Evolutionary conservation across 2,329 filamentous ascomycete genomes (phyloP).

Genomic region (Aspergillus cejpii): DNA sequence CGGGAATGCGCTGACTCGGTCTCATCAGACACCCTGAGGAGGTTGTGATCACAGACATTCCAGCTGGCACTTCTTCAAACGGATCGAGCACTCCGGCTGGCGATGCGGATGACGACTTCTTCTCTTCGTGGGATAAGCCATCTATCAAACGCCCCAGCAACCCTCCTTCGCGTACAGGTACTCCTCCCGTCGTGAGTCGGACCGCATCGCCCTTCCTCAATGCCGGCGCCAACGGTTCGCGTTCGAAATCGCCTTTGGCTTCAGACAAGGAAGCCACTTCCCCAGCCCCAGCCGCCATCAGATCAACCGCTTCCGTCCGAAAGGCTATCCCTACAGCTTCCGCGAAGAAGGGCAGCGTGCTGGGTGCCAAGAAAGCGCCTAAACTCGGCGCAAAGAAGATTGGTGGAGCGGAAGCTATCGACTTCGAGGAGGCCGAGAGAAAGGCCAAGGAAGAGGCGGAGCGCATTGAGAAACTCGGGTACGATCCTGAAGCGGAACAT

Average conservation of each 20-base stretch:
- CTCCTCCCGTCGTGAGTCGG: constrained; percentile 71
- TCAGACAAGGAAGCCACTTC: constrained; percentile 46
- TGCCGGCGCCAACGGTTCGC: constrained; percentile 58
- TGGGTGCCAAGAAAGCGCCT: constrained; percentile 71
- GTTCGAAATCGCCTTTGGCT: constrained; percentile 70
- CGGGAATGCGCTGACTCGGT: constrained; percentile 10
- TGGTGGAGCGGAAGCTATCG: constrained; percentile 63
- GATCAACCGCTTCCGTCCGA: constrained; percentile 71
- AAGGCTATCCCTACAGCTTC: constrained; percentile 60
- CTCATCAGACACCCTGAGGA: constrained; percentile 66
- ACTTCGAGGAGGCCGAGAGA: constrained; percentile 95
- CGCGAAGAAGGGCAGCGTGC: constrained; percentile 75
- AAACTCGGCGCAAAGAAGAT: constrained; percentile 95
- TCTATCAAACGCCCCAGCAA: constrained; percentile 94
- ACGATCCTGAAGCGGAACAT: constrained; percentile 83
- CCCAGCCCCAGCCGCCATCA: constrained; percentile 58
- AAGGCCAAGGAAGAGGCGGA: constrained; percentile 97
- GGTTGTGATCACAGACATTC: constrained; percentile 73
- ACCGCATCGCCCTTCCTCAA: constrained; percentile 87
- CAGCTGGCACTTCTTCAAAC: constrained; percentile 54
- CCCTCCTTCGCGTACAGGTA: constrained; percentile 80
- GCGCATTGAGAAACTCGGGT: constrained; percentile 88
- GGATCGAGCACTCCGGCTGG: constrained; percentile 69
- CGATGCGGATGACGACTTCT: constrained; percentile 87
- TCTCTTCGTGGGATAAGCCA: constrained; percentile 98